Percentiles rank a stretch among this genome's conserved stretches.
phyloP scores from a whole-genome alignment of 2,329 filamentous ascomycete species.

The Arachnomyces sp. region DNA sequence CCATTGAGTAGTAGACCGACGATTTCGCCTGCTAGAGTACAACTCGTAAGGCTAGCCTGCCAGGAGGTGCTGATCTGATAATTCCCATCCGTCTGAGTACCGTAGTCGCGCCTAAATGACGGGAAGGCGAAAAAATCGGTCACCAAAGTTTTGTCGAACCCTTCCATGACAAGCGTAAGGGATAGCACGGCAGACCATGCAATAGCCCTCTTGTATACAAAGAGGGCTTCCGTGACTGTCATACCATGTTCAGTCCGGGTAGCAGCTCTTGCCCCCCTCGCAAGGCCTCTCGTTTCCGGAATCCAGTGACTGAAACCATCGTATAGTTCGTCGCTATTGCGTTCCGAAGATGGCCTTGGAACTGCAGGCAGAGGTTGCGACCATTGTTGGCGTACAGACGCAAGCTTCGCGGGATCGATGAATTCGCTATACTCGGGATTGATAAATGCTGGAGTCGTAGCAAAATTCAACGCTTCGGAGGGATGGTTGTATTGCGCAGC shows the following conservation, averaged over 20 bases:
- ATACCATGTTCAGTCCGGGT: conserved; percentile 51
- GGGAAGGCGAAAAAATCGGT: conserved; percentile 63
- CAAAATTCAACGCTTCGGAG: too few relatives aligned
- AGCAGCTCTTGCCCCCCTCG: conserved; percentile 27
- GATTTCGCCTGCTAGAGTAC: conserved; percentile 38
- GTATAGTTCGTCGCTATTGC: too few relatives aligned
- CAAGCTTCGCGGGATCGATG: too few relatives aligned
- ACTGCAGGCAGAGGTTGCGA: too few relatives aligned
- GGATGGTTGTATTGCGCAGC: too few relatives aligned
- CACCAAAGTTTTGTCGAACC: conserved; percentile 72
- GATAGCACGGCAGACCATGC: conserved; percentile 77
- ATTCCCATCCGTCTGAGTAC: conserved; percentile 23
- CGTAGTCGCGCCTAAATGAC: conserved; percentile 36
- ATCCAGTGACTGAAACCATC: too few relatives aligned
- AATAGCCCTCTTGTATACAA: conserved; percentile 78
- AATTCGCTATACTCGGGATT: too few relatives aligned
- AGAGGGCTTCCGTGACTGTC: conserved; percentile 67
- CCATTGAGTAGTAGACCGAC: conserved; percentile 46
- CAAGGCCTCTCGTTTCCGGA: too few relatives aligned
- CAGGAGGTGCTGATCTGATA: conserved; percentile 35
- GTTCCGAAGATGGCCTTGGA: too few relatives aligned
- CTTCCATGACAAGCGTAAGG: conserved; percentile 89
- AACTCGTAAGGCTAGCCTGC: conserved; percentile 39
- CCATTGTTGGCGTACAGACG: too few relatives aligned
- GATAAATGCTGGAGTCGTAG: too few relatives aligned